A percentile compares a stretch with the other conserved stretches of the same genome.
Conservation (phyloP, 2,329 filamentous ascomycete species). For the Pseudopyricularia cyperi region DNA sequence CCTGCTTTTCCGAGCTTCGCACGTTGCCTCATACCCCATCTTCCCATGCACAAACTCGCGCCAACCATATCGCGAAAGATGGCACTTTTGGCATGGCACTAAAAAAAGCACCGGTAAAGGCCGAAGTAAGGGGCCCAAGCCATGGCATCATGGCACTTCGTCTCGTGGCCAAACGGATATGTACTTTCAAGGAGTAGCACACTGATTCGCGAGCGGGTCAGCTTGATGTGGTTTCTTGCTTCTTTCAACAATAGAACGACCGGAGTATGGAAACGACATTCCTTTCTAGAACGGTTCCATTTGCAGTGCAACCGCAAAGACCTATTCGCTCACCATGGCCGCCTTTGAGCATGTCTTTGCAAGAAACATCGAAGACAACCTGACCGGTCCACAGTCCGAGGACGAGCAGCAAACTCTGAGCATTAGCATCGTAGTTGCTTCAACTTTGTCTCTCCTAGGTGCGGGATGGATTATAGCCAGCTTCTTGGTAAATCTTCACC, state of each 20-base stretch:
- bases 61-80: neutral
- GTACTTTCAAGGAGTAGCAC: neutral
- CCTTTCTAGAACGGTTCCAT: too few relatives aligned
- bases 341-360: neutral
- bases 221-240: neutral
- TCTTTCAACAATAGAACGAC: neutral
- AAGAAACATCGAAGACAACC: neutral
- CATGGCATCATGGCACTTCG: neutral
- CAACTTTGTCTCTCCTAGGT: constrained; percentile 19
- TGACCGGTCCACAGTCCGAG: neutral
- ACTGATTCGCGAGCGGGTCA: neutral
- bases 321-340: neutral
- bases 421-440: constrained; percentile 17
- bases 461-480: constrained; percentile 23
- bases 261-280: neutral
- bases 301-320: neutral
- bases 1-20: neutral
- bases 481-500: constrained; percentile 9
- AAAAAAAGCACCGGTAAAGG: neutral
- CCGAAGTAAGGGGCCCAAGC: neutral
- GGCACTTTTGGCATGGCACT: neutral
- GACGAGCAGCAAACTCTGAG: constrained; percentile 8
- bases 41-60: neutral
- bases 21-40: neutral
- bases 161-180: neutral